Conservation (phyloP, 2,329 filamentous ascomycete species). For the Diaporthe helianthi region DNA sequence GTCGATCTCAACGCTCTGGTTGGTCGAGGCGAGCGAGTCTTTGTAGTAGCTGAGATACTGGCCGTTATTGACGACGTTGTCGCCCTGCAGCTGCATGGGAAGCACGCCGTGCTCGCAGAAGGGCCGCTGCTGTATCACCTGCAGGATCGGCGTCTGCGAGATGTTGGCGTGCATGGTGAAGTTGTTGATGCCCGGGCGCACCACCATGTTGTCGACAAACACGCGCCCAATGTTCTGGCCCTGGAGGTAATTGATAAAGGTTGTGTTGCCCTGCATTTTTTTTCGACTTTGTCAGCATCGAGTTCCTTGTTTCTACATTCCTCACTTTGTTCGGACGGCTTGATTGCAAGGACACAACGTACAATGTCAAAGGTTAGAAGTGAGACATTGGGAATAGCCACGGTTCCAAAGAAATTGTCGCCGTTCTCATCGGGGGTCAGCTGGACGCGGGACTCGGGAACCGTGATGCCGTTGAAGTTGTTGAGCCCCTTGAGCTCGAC, state of each 20-base stretch:
- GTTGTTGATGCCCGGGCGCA: constrained; percentile 65
- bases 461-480: constrained; percentile 61
- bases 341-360: constrained; percentile 41
- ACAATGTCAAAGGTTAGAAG: constrained; percentile 70
- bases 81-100: constrained; percentile 61
- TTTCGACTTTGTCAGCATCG: constrained; percentile 17
- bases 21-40: constrained; percentile 58
- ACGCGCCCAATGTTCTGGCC: constrained; percentile 60
- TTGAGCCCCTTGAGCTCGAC: constrained; percentile 59
- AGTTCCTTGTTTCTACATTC: too few species aligned
- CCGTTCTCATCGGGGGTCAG: constrained; percentile 49
- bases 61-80: constrained; percentile 58
- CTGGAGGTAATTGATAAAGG: constrained; percentile 65
- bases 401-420: constrained; percentile 67
- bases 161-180: constrained; percentile 62
- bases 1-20: constrained; percentile 60
- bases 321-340: background rate
- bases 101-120: constrained; percentile 63
- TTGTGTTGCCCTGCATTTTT: constrained; percentile 66
- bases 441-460: constrained; percentile 58
- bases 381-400: constrained; percentile 69
- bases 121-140: constrained; percentile 48
- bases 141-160: constrained; percentile 56
- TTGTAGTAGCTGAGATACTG: constrained; percentile 63
- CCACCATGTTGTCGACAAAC: constrained; percentile 63